These are phyloP conservation scores for Pugionium dolabratum DNA, from an alignment of 345 rosid genomes.

Conservation along the genomic window DNA sequence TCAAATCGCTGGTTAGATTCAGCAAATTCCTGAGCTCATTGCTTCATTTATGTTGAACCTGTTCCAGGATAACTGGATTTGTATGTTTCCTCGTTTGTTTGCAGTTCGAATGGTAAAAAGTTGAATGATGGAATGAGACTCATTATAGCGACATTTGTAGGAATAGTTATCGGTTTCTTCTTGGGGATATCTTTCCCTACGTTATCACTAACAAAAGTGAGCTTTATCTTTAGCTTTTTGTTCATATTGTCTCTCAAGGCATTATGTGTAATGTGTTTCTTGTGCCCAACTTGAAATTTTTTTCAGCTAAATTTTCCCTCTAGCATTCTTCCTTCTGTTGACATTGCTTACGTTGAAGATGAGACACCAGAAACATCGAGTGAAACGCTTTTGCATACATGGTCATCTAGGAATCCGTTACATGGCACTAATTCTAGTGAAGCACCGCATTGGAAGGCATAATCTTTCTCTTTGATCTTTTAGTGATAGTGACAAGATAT, in stretches of 20 bases:
- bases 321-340: conserved; percentile 57
- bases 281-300: conserved; percentile 6
- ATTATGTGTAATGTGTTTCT: conserved; percentile 23
- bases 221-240: conserved; percentile 14
- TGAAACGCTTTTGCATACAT: conserved; percentile 62
- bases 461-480: conserved; percentile 25
- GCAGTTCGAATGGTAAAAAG: conserved; percentile 62
- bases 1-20: conserved; percentile 34
- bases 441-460: conserved; percentile 44
- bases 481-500: conserved; percentile 14
- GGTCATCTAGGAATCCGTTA: conserved; percentile 59
- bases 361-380: conserved; percentile 75
- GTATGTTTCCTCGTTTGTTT: conserved; percentile 21
- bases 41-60: conserved; percentile 4
- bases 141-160: conserved; percentile 60
- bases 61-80: neutral
- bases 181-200: conserved; percentile 80
- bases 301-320: conserved; percentile 67
- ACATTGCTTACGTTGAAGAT: conserved; percentile 66
- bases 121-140: conserved; percentile 72
- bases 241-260: conserved; percentile 26
- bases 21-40: conserved; percentile 8
- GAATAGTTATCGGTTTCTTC: conserved; percentile 74
- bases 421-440: conserved; percentile 32
- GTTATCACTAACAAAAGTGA: conserved; percentile 59